Evolutionary conservation across 2,329 filamentous ascomycete species (phyloP).

Genomic region (Cryphonectria carpinicola): DNA sequence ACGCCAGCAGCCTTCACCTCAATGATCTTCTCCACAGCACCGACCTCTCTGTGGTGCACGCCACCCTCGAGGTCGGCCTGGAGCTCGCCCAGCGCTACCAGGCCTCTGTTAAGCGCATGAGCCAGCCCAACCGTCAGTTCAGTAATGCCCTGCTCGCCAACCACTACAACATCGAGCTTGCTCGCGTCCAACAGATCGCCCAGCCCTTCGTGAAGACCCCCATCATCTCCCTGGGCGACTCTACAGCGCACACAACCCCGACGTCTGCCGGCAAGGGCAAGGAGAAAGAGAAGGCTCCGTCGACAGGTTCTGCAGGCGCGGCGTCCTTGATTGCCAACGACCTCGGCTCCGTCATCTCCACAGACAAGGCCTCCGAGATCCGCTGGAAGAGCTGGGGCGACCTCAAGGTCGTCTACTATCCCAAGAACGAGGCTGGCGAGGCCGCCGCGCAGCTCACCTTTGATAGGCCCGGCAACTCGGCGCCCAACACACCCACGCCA

Average conservation of each 20-base stretch:
- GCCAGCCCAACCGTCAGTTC: constrained; percentile 66
- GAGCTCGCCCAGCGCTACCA: constrained; percentile 92
- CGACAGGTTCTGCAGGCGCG: constrained; percentile 48
- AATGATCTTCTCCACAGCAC: constrained; percentile 89
- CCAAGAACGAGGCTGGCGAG: constrained; percentile 42
- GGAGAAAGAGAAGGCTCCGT: constrained; percentile 73
- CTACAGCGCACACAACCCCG: constrained; percentile 55
- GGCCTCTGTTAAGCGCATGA: constrained; percentile 78
- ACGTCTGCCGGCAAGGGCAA: constrained; percentile 72
- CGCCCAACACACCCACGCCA: constrained; percentile 75
- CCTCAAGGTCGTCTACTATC: constrained; percentile 81
- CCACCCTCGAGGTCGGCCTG: constrained; percentile 78
- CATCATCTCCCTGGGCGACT: constrained; percentile 55
- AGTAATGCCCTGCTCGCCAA: constrained; percentile 77
- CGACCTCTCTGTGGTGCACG: constrained; percentile 76
- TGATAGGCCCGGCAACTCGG: constrained; percentile 43
- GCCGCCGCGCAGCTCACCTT: constrained; percentile 25
- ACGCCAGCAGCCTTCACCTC: constrained; percentile 88
- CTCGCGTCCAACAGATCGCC: constrained; percentile 83
- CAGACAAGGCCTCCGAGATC: constrained; percentile 48
- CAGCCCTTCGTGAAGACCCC: constrained; percentile 79
- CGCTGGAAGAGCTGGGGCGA: constrained; percentile 80
- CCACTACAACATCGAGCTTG: constrained; percentile 80
- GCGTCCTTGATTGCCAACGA: constrained; percentile 79
- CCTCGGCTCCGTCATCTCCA: constrained; percentile 73